Base-by-base conservation (phyloP, 2,329 filamentous ascomycete species). In the Penicillium sp. region DNA sequence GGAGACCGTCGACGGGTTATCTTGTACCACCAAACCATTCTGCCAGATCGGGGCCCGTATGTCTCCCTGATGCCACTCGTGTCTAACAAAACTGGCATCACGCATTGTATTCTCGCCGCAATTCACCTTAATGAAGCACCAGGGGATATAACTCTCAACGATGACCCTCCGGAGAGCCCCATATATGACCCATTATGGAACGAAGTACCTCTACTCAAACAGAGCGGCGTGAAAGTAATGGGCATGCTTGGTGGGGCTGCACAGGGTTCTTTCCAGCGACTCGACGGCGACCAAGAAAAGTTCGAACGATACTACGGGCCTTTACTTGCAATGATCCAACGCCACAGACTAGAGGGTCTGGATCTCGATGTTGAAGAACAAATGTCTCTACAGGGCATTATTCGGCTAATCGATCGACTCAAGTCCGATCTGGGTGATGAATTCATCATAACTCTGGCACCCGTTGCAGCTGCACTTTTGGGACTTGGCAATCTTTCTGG, bases 191-290 rank as follows among this genome's bases (percentile, higher is more conserved):
- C 85, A 1, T 80, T 96, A 31, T 97, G 92, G 91, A 82, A 82
- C 19, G 92, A 97, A 72, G 83, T 91, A 8, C 81, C 82, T 7
- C 78, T 86, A 59, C 77, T 96, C 5, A 88, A 94, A 70, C 83
- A 82, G 2, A 81, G 82, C 6, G 91, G 91, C 37, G 81, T 96
- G 59, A 91, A 88, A 65, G 85, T 96, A 11, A 81, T 96, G 69
- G 90, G 85, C 51, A 94, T 97, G 90, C 79, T 96, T 1, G 92
- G 92, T 34, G 92, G 92, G 14, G 91, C 92, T 2, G 91, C 91
- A 0, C 81, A 83, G 55, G 92, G 92, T 10, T 88, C 86, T 11
- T 96, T 84, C 68, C 76, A 79, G 45, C 79, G 83, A 51, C 77
- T 87, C 3, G 83, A 88, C 65, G 83, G 84, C 52, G 70, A 78